Evolutionary conservation across 2,329 filamentous ascomycete genomes (phyloP).

Genomic region (Penicillium italicum): DNA sequence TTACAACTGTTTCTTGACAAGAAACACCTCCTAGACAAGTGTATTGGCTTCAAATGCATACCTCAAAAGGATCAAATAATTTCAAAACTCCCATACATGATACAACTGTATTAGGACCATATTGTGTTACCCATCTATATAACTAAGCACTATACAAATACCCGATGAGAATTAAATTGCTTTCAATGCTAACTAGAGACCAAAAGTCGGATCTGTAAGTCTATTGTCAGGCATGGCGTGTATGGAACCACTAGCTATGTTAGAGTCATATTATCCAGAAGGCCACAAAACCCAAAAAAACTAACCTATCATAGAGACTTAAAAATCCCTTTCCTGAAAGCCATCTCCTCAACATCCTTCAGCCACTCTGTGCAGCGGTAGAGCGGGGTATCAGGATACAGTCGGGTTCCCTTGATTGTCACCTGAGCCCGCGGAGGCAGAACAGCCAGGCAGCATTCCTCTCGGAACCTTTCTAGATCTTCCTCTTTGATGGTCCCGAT

Average conservation of each 20-base stretch:
- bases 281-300: neutral
- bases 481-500: constrained; percentile 14
- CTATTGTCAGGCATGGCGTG: neutral
- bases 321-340: constrained; percentile 17
- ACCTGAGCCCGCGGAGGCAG: constrained; percentile 15
- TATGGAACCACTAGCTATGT: neutral
- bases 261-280: neutral
- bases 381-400: constrained; percentile 14
- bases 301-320: neutral
- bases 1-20: neutral
- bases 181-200: neutral
- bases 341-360: constrained; percentile 16
- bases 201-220: neutral
- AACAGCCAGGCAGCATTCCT: constrained; percentile 12
- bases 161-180: neutral
- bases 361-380: constrained; percentile 17
- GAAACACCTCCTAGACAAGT: neutral
- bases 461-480: constrained; percentile 11
- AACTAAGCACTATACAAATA: neutral
- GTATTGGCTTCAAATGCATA: neutral
- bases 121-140: neutral
- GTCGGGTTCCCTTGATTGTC: constrained; percentile 3
- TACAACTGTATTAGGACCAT: neutral
- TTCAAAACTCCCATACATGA: neutral
- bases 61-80: neutral